A percentile compares a stretch with the other conserved stretches of the same genome.
phyloP scores from a whole-genome alignment of 805 yeast species.

The Candida nonsorbophila region DNA sequence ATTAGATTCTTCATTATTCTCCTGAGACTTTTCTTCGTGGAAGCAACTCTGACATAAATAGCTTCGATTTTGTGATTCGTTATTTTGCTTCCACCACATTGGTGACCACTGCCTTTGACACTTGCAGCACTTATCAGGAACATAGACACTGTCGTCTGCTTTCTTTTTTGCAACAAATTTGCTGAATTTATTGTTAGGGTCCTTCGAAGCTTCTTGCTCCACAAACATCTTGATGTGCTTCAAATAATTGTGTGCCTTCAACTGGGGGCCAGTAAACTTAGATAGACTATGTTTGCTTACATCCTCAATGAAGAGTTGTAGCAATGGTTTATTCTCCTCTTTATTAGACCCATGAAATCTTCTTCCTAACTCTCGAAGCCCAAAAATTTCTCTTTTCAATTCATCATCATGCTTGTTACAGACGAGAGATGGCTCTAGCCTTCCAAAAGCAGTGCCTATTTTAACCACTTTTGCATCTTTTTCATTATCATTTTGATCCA shows the following conservation, averaged over 20 bases:
- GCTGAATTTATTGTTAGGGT: background rate
- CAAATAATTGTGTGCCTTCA: constrained; percentile 8
- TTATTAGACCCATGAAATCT: constrained; percentile 15
- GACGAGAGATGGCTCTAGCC: constrained; percentile 36
- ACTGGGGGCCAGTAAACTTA: constrained; percentile 26
- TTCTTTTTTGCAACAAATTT: too few relatives aligned
- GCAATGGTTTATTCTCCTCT: constrained; percentile 29
- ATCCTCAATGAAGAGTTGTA: constrained; percentile 37
- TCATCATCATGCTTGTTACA: constrained; percentile 37
- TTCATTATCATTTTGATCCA: constrained; percentile 13
- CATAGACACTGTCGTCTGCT: too few relatives aligned
- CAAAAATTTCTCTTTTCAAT: constrained; percentile 13
- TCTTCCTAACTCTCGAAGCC: constrained; percentile 25
- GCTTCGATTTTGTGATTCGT: too few relatives aligned
- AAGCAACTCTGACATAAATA: constrained; percentile 33
- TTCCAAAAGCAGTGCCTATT: constrained; percentile 29
- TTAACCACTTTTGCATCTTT: constrained; percentile 17
- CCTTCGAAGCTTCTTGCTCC: background rate
- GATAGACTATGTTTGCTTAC: constrained; percentile 10
- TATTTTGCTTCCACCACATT: too few relatives aligned
- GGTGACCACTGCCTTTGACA: too few relatives aligned
- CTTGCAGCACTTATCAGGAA: too few relatives aligned
- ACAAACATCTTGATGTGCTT: background rate
- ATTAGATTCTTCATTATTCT: constrained; percentile 3
- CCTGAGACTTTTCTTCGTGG: constrained; percentile 12